A percentile compares a stretch with the other conserved stretches of the same genome.
Evolutionary conservation across 129 eudicot genomes (phyloP).

Genomic region (Oenanthe sinensis): DNA sequence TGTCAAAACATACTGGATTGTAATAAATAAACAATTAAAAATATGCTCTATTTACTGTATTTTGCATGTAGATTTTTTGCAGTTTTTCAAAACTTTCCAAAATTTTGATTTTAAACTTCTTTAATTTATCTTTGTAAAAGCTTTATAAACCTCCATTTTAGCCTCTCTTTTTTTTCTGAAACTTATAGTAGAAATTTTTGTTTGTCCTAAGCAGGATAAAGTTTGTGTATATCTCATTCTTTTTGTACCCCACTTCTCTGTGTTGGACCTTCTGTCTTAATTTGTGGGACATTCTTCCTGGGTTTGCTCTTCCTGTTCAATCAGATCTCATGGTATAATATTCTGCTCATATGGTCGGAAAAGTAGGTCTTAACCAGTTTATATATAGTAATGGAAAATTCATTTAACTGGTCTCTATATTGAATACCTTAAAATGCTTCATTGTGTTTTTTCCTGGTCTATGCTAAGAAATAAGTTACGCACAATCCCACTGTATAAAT

Average conservation of each 20-base stretch:
- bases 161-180: background rate
- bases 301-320: background rate
- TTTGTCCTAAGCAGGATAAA: background rate
- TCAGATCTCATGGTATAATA: background rate
- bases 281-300: background rate
- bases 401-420: background rate
- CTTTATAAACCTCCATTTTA: background rate
- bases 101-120: background rate
- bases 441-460: background rate
- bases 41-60: background rate
- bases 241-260: too few species aligned
- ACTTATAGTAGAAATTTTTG: too few species aligned
- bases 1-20: slow-evolving; percentile 1
- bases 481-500: background rate
- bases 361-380: background rate
- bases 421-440: background rate
- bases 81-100: background rate
- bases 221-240: background rate
- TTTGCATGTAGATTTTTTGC: background rate
- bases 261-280: background rate
- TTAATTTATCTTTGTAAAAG: background rate
- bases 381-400: background rate
- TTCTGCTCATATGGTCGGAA: background rate
- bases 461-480: background rate
- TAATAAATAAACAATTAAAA: background rate